phyloP scores from a whole-genome alignment of 164 flowering plant genomes.

The Santalum album region DNA sequence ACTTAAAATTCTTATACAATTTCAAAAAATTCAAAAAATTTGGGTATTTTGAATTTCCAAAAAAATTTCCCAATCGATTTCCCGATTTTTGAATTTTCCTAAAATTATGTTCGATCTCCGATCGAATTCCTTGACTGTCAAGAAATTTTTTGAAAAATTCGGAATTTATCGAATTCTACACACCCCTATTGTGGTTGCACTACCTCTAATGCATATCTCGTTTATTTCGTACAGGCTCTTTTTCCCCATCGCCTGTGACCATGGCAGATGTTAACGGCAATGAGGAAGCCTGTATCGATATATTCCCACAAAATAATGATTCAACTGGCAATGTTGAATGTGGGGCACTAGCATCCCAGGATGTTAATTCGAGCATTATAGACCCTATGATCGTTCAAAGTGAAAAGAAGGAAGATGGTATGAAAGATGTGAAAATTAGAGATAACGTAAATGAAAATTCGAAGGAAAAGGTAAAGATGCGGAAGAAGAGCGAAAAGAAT shows the following conservation, averaged over 20 bases:
- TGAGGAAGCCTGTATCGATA: background rate
- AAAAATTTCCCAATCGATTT: too few relatives aligned
- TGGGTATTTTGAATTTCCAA: too few relatives aligned
- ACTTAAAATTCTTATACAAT: too few relatives aligned
- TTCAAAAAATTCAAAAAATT: too few relatives aligned
- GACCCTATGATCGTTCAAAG: too few relatives aligned
- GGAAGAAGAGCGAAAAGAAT: constrained; percentile 10
- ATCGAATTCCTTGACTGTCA: too few relatives aligned
- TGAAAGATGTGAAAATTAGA: background rate
- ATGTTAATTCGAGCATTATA: background rate
- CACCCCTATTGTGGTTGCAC: too few relatives aligned
- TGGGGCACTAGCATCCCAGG: background rate
- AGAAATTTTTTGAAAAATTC: too few relatives aligned
- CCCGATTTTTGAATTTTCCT: too few relatives aligned
- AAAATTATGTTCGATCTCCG: too few relatives aligned
- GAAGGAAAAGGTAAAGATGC: constrained; percentile 6
- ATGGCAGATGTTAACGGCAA: background rate
- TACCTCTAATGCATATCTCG: too few relatives aligned
- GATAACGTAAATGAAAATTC: background rate
- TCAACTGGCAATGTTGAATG: background rate
- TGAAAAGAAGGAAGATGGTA: constrained; percentile 9
- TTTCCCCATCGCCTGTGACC: background rate
- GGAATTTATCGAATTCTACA: too few relatives aligned
- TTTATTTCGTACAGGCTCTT: background rate
- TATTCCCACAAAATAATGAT: background rate